Evolutionary conservation across 2,329 filamentous ascomycete species (phyloP).

Genomic region (Hirsutella minnesotensis): DNA sequence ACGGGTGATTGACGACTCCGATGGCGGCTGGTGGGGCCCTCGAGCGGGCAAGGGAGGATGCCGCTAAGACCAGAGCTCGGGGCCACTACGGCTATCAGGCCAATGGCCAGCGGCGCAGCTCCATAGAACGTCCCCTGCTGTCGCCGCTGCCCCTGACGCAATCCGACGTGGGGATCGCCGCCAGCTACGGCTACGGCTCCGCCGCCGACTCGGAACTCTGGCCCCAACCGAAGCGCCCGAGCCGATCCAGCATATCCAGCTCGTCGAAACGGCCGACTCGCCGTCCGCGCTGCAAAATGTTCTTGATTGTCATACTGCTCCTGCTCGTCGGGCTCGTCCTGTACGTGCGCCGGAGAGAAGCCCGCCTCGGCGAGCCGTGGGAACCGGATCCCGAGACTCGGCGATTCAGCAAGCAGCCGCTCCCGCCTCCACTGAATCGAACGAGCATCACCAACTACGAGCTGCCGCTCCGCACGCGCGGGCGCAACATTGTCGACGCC

Average conservation of each 20-base stretch:
- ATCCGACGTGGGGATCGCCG: neutral
- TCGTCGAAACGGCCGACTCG: no score
- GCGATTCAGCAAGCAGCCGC: constrained; percentile 35
- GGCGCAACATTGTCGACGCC: constrained; percentile 49
- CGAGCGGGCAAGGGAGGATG: neutral
- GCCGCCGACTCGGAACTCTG: constrained; percentile 1
- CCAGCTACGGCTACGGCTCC: neutral
- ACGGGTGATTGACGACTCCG: no score
- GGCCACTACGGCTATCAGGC: neutral
- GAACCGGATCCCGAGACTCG: constrained; percentile 32
- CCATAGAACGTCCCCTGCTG: constrained; percentile 2
- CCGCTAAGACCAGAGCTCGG: neutral
- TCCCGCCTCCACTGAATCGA: constrained; percentile 30
- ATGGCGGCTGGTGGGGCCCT: no score
- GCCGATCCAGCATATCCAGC: neutral
- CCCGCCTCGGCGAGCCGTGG: constrained; percentile 32
- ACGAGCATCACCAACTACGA: constrained; percentile 34
- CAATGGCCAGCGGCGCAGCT: neutral
- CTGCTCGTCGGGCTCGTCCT: constrained; percentile 13
- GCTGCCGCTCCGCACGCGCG: constrained; percentile 46
- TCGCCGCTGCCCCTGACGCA: constrained; percentile 1
- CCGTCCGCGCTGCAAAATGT: constrained; percentile 14
- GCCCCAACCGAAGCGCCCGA: constrained; percentile 1
- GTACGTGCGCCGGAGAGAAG: constrained; percentile 32
- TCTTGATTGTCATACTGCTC: constrained; percentile 25